Evolutionary conservation across 495 filamentous ascomycete genomes (phyloP).

Genomic region (Daldinia childiae): DNA sequence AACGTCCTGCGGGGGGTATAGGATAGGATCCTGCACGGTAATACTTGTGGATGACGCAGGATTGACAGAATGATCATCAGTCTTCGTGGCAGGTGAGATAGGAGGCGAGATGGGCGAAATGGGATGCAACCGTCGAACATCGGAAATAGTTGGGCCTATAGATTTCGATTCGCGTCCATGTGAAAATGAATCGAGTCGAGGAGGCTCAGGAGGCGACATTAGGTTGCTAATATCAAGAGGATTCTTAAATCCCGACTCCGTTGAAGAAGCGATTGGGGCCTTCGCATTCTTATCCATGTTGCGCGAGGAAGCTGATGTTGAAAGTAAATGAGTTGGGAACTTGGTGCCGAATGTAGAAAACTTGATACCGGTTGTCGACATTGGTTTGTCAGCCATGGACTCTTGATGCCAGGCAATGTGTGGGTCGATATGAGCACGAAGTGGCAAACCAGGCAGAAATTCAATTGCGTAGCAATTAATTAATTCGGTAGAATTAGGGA

Average conservation of each 20-base stretch:
- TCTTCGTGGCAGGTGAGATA: conserved; percentile 70
- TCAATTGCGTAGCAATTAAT: conserved; percentile 33
- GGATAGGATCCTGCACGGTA: conserved; percentile 54
- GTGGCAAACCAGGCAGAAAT: conserved; percentile 45
- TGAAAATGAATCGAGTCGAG: conserved; percentile 69
- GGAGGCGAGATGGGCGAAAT: conserved; percentile 74
- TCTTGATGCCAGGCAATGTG: conserved; percentile 26
- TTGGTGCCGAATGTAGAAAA: conserved; percentile 23
- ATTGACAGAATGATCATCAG: conserved; percentile 39
- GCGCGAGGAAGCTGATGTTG: conserved; percentile 5
- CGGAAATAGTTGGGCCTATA: conserved; percentile 45
- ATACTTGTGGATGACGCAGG: conserved; percentile 20
- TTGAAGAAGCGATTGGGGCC: conserved; percentile 25
- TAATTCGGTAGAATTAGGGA: conserved; percentile 2
- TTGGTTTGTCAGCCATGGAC: conserved; percentile 47
- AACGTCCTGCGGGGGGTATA: conserved; percentile 61
- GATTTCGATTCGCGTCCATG: conserved; percentile 29
- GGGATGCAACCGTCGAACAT: conserved; percentile 54
- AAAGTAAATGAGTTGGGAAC: conserved; percentile 10
- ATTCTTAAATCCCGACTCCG: conserved; percentile 42
- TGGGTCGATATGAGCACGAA: conserved; percentile 27
- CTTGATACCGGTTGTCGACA: conserved; percentile 27
- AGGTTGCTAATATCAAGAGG: conserved; percentile 63
- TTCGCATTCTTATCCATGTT: conserved; percentile 26
- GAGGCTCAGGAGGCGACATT: conserved; percentile 78